Percentiles rank a stretch among this genome's conserved stretches.
These are phyloP conservation scores for Melanopsichium pennsylvanicum DNA, from an alignment of 1,284 basidiomycete genomes.

Conservation along the genomic window DNA sequence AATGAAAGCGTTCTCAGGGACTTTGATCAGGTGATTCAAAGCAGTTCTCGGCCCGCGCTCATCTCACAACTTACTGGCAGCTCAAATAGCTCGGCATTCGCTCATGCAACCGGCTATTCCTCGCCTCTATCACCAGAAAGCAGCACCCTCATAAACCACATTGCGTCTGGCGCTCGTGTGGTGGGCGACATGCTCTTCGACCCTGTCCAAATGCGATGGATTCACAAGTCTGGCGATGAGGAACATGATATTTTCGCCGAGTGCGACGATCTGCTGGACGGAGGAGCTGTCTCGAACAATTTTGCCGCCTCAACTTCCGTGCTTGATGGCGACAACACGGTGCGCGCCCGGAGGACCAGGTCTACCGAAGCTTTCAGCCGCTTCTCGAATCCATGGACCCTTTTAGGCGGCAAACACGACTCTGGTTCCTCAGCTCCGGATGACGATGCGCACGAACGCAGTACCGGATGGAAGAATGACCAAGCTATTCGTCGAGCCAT, in stretches of 20 bases:
- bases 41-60: constrained; percentile 88
- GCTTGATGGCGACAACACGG: constrained; percentile 25
- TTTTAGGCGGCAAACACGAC: constrained; percentile 4
- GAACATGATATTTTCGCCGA: constrained; percentile 68
- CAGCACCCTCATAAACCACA: constrained; percentile 28
- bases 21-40: constrained; percentile 82
- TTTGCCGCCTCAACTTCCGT: background rate
- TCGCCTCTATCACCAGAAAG: constrained; percentile 32
- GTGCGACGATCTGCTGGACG: constrained; percentile 28
- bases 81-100: constrained; percentile 36
- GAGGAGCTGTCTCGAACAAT: constrained; percentile 3
- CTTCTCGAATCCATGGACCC: constrained; percentile 18
- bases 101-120: constrained; percentile 17
- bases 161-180: constrained; percentile 71
- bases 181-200: constrained; percentile 98
- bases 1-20: constrained; percentile 88
- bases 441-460: constrained; percentile 16
- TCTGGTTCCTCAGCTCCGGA: constrained; percentile 2
- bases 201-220: constrained; percentile 91
- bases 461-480: constrained; percentile 17
- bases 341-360: constrained; percentile 38
- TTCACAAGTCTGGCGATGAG: constrained; percentile 78
- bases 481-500: constrained; percentile 17
- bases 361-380: constrained; percentile 23
- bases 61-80: constrained; percentile 69